phyloP scores from a whole-genome alignment of 192 early-diverging fungal genomes.

The Obelidium mucronatum region DNA sequence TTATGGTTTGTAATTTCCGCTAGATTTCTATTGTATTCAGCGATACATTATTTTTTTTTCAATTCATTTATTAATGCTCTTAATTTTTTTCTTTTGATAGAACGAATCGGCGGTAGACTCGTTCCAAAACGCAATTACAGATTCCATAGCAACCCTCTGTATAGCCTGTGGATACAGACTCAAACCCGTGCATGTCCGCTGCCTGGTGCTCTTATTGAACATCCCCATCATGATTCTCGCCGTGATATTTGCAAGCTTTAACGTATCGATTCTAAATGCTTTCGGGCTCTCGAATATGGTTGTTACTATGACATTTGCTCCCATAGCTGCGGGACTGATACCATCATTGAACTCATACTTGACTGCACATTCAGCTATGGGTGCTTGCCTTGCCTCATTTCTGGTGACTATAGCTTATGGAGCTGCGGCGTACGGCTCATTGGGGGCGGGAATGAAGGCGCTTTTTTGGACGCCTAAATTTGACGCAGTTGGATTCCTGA shows the following conservation, averaged over 20 bases:
- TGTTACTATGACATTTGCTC: conserved; percentile 38
- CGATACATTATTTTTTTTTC: too few relatives aligned
- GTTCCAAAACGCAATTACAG: conserved; percentile 56
- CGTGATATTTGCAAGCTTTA: conserved; percentile 19
- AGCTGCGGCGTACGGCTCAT: conserved; percentile 11
- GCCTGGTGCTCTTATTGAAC: conserved; percentile 46
- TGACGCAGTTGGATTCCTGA: conserved; percentile 43
- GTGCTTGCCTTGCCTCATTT: conserved; percentile 46
- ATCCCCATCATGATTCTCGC: conserved; percentile 49
- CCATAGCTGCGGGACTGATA: conserved; percentile 48
- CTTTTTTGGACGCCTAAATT: conserved; percentile 46
- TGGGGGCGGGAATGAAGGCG: conserved; percentile 31
- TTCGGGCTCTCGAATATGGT: conserved; percentile 52
- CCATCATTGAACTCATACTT: conserved; percentile 40
- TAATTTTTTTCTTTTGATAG: too few relatives aligned
- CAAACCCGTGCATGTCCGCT: conserved; percentile 15
- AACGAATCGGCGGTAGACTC: conserved; percentile 60
- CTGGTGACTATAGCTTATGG: conserved; percentile 40
- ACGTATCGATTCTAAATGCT: conserved; percentile 39
- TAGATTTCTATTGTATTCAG: neutral
- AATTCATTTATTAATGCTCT: too few relatives aligned
- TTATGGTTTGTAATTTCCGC: conserved; percentile 34
- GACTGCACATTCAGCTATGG: conserved; percentile 37
- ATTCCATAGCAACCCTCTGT: conserved; percentile 41
- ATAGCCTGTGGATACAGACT: conserved; percentile 32